Base-by-base conservation (phyloP, 1,139 yeast genomes). In the Pichia inconspicua region DNA sequence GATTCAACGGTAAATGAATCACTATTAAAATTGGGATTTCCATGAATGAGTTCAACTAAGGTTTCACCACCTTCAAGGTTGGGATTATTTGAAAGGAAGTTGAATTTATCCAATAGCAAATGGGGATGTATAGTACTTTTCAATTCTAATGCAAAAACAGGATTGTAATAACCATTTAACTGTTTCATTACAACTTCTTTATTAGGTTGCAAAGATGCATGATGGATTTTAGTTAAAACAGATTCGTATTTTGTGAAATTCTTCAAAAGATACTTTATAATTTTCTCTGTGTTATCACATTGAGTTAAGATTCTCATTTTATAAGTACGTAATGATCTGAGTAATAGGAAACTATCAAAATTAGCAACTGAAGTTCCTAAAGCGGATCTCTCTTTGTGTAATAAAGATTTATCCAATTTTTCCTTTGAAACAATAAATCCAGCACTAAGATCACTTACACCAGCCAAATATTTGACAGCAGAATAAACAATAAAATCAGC, bases 11-110 rank as follows among this genome's bases (percentile, higher is more conserved):
- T 15, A 25, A n/a, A 5, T 5, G 15, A 40, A 4, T 48, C 46
- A 30, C 42, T 43, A 35, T 41, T 25, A 40, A 65, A 64, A 45
- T 60, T 63, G 4, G 64, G 60, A 48, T 64, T 64, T 19, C 55
- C 59, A 36, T 55, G 53, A 19, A 66, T 77, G 88, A 95, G 82
- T 64, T 90, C 97, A 52, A 90, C 82, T 56, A 89, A 70, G 43
- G 95, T 85, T 64, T 90, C 97, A 22, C 86, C 87, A 9, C 96
- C 96, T 44, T 96, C 97, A 25, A 88, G 71, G 15, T 94, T 84
- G 1, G 96, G 88, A 8, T 96, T 95, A 65, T 88, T 96, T 53
- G 82, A 80, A 64, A 89, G 83, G 55, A 78, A 77, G 56, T 80
- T 78, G 54, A 89, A 73, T 53, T 74, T 76, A 1, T 80, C 69